These are phyloP conservation scores for Gypsophila paniculata DNA, from an alignment of 179 eudicot species.

Conservation along the genomic window DNA sequence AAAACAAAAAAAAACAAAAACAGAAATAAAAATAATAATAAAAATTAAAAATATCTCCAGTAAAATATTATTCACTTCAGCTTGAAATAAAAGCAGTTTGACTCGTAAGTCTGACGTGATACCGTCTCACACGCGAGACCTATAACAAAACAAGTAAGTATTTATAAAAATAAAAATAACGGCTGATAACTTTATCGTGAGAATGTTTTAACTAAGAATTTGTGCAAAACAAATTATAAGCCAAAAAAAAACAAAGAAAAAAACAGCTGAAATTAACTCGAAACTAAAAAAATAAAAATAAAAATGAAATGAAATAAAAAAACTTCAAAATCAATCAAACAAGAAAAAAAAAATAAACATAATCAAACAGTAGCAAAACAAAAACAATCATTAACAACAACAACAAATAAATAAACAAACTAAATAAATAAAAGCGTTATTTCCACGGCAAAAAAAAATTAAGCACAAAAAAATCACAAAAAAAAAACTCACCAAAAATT, in stretches of 20 bases:
- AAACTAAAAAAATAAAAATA: background rate
- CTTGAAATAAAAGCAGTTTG: background rate
- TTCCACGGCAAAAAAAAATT: background rate
- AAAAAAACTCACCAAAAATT: background rate
- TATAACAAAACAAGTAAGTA: too few relatives aligned
- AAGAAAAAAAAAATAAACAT: background rate
- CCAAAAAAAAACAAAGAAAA: background rate
- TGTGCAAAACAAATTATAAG: background rate
- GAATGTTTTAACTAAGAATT: too few relatives aligned
- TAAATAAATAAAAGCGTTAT: conserved; percentile 3
- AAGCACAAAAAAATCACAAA: background rate
- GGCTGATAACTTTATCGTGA: too few relatives aligned
- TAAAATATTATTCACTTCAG: conserved; percentile 6
- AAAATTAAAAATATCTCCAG: too few relatives aligned
- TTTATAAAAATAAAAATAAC: too few relatives aligned
- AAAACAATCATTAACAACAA: too few relatives aligned
- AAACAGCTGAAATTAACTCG: background rate
- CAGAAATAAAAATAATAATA: too few relatives aligned
- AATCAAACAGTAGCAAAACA: background rate
- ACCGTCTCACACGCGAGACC: too few relatives aligned
- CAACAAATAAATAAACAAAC: background rate
- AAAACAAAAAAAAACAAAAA: too few relatives aligned
- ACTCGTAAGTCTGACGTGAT: too few relatives aligned
- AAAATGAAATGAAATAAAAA: background rate
- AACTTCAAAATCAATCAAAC: background rate